Base-by-base conservation (phyloP, 495 filamentous ascomycete species). In the Melanomma pulvis-pyrius region DNA sequence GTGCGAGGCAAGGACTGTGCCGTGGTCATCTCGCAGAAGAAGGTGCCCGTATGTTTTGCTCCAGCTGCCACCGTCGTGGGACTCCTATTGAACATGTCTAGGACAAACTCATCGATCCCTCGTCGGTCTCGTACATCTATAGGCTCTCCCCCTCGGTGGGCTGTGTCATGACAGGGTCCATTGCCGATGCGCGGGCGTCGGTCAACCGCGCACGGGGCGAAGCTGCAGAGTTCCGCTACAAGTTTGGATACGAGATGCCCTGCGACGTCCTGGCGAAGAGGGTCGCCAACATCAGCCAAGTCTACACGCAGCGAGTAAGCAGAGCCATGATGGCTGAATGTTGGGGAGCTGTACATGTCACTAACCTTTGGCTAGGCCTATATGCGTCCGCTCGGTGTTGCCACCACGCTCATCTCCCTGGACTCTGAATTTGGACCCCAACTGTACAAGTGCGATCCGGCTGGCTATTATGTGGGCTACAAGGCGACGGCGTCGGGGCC, bases 231-330 rank as follows among this genome's bases (percentile, higher is more conserved):
- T 98, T 98, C 82, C 86, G 88, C 78, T 98, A 98, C 86, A 97
- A 97, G 78, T 97, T 86, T 75, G 94, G 94, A 76, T 98, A 98
- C 79, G 94, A 98, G 82, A 98, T 98, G 96, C 94, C 94, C 59
- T 96, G 91, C 78, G 94, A 98, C 79, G 96, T 90, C 49, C 78
- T 98, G 74, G 90, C 93, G 62, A 98, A 98, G 86, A 84, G 94
- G 77, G 79, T 98, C 79, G 94, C 94, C 70, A 98, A 98, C 77
- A 96, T 98, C 81, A 96, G 92, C 80, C 94, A 98, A 79, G 94
- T 98, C 59, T 98, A 98, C 79, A 98, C 94, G 66, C 94, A 98
- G 80, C 83, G 92, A 78, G 94, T 96, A 83, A 75, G 89, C 66
- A 68, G n/a, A 63, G 52, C 56, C 63, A 58, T 58, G 66, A 46